A percentile compares a stretch with the other conserved stretches of the same genome.
These are phyloP conservation scores for Dothistroma septosporum DNA, from an alignment of 2,329 filamentous ascomycete species.

Conservation along the genomic window DNA sequence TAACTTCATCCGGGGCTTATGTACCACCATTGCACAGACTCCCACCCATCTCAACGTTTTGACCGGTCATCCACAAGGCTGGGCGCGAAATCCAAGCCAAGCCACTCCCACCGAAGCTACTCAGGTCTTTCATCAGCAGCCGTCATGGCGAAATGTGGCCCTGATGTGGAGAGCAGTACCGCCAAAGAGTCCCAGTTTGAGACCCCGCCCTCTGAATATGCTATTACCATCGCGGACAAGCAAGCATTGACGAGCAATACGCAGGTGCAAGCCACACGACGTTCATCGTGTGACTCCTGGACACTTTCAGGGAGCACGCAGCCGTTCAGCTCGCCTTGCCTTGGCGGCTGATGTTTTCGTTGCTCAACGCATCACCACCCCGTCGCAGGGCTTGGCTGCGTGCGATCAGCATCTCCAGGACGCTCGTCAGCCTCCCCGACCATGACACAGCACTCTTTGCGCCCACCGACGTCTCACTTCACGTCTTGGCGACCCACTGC, in stretches of 20 bases:
- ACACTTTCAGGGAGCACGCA: constrained; percentile 4
- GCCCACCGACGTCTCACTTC: constrained; percentile 18
- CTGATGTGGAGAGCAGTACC: neutral
- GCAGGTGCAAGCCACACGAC: neutral
- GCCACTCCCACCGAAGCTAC: neutral
- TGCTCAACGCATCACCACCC: constrained; percentile 13
- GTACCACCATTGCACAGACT: neutral
- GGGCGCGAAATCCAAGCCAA: constrained; percentile 7
- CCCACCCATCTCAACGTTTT: constrained; percentile 9
- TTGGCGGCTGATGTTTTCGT: constrained; percentile 17
- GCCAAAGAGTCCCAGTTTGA: neutral
- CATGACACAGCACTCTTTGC: constrained; percentile 15
- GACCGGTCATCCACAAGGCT: constrained; percentile 8
- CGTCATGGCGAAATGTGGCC: neutral
- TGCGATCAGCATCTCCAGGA: constrained; percentile 16
- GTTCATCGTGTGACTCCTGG: neutral
- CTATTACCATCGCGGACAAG: neutral
- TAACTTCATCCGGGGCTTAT: neutral
- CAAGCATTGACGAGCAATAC: constrained; percentile 1
- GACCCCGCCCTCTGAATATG: neutral
- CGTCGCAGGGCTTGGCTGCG: constrained; percentile 13
- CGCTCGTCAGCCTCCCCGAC: constrained; percentile 1
- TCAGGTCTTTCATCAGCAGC: neutral
- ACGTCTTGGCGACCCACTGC: constrained; percentile 20
- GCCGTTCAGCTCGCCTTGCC: constrained; percentile 2